Conservation (phyloP, 2,329 filamentous ascomycete species). For the Cercospora citrullina region DNA sequence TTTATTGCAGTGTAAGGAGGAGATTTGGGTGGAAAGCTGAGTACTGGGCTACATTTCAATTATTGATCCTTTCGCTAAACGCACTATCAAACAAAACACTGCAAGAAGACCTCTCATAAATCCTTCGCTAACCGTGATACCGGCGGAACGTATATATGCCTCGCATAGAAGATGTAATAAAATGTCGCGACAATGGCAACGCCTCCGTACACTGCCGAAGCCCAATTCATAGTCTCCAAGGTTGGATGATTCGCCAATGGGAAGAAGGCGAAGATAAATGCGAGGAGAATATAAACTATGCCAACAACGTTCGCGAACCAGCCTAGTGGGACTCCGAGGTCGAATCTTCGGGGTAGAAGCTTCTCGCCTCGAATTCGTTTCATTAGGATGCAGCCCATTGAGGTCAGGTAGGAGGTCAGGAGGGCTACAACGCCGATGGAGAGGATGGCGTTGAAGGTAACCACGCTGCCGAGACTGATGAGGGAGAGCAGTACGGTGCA, state of each 20-base stretch:
- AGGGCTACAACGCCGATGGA: conserved; percentile 41
- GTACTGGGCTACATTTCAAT: background rate
- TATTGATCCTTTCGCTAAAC: background rate
- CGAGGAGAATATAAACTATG: conserved; percentile 25
- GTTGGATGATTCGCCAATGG: conserved; percentile 29
- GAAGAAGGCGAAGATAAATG: conserved; percentile 33
- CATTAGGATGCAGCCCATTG: conserved; percentile 31
- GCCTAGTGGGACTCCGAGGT: conserved; percentile 28
- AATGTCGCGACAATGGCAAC: conserved; percentile 25
- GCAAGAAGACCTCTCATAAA: conserved; percentile 7
- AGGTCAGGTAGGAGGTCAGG: conserved; percentile 32
- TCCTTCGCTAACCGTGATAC: conserved; percentile 28
- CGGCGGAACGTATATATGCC: conserved; percentile 34
- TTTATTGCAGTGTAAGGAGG: too few species aligned
- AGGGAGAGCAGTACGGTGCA: conserved; percentile 30
- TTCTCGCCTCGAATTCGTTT: conserved; percentile 32
- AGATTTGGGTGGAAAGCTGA: background rate
- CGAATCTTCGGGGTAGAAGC: conserved; percentile 30
- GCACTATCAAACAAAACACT: background rate
- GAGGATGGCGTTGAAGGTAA: conserved; percentile 48
- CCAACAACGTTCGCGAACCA: conserved; percentile 31
- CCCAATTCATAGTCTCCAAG: conserved; percentile 33
- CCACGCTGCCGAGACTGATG: conserved; percentile 41
- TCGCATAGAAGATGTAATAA: conserved; percentile 33
- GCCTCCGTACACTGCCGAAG: conserved; percentile 26